A percentile compares a stretch with the other conserved stretches of the same genome.
Evolutionary conservation across 2,329 filamentous ascomycete genomes (phyloP).

Genomic region (Macroventuria anomochaeta): DNA sequence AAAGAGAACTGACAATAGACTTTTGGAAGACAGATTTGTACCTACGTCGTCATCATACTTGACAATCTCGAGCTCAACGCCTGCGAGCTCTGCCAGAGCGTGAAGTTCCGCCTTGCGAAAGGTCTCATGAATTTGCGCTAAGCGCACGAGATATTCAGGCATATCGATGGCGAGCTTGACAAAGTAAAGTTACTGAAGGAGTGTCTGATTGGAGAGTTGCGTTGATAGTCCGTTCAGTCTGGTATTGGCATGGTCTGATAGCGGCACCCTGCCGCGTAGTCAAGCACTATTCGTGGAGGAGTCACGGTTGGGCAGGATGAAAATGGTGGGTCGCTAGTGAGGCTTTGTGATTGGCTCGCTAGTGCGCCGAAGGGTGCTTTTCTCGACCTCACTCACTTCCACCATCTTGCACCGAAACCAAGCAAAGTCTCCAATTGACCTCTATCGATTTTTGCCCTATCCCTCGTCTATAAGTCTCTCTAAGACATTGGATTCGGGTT

Average conservation of each 20-base stretch:
- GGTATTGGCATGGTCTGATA: conserved; percentile 28
- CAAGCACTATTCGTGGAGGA: background rate
- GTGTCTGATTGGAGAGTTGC: too few relatives aligned
- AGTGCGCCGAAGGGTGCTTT: background rate
- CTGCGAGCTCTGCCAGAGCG: conserved; percentile 74
- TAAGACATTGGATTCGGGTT: too few relatives aligned
- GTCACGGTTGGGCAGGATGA: conserved; percentile 6
- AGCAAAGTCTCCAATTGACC: too few relatives aligned
- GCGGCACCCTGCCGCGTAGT: background rate
- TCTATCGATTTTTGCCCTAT: too few relatives aligned
- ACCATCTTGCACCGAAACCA: too few relatives aligned
- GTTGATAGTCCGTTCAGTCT: conserved; percentile 17
- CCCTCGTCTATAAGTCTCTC: too few relatives aligned
- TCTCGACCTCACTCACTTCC: conserved; percentile 1
- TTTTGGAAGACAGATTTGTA: too few relatives aligned
- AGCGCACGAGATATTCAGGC: conserved; percentile 82
- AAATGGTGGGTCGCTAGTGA: conserved; percentile 14
- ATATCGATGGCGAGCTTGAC: too few relatives aligned
- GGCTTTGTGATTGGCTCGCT: conserved; percentile 13
- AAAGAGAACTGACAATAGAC: too few relatives aligned
- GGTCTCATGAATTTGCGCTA: conserved; percentile 88
- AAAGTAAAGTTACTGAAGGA: too few relatives aligned
- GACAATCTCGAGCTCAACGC: conserved; percentile 73
- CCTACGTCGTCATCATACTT: conserved; percentile 76
- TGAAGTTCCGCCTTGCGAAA: conserved; percentile 86